phyloP scores from a whole-genome alignment of 768 basidiomycete genomes.

The Chalciporus sphaerocephalus region DNA sequence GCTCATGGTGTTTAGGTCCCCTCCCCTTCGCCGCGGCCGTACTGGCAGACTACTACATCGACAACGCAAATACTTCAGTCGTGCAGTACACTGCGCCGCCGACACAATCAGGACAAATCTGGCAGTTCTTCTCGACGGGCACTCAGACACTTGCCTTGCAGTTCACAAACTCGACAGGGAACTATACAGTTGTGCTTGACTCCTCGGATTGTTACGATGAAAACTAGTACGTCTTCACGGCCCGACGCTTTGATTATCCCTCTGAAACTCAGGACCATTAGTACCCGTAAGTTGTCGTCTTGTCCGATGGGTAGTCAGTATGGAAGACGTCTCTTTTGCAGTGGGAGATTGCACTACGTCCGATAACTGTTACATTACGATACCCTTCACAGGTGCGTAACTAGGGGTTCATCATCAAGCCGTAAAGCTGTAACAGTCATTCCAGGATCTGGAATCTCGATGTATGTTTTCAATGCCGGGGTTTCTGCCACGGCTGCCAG shows the following conservation, averaged over 20 bases:
- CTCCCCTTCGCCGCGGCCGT: slow-evolving; percentile 14
- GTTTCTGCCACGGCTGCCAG: slow-evolving; percentile 18
- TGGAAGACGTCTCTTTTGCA: not conserved
- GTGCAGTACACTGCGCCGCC: slow-evolving; percentile 14
- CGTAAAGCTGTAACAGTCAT: not conserved
- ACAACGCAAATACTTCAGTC: slow-evolving; percentile 23
- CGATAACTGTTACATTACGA: slow-evolving; percentile 15
- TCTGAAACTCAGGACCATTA: slow-evolving; percentile 4
- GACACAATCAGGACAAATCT: slow-evolving; percentile 7
- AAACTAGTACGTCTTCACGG: slow-evolving; percentile 21
- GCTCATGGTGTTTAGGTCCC: not conserved
- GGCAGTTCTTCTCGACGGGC: slow-evolving; percentile 7
- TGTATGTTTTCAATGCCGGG: slow-evolving; percentile 25
- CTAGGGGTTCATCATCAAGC: not conserved
- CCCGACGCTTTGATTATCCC: not conserved
- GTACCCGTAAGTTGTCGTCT: slow-evolving; percentile 15
- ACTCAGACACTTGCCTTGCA: slow-evolving; percentile 2
- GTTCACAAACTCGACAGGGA: slow-evolving; percentile 19
- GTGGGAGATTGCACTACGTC: slow-evolving; percentile 11
- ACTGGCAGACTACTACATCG: slow-evolving; percentile 21
- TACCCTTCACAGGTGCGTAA: slow-evolving; percentile 21
- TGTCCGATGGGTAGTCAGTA: not conserved
- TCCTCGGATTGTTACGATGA: slow-evolving; percentile 20
- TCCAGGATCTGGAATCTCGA: slow-evolving; percentile 24
- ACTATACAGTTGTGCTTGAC: slow-evolving; percentile 13